phyloP scores from a whole-genome alignment of 495 filamentous ascomycete species.

The Neurospora discreta region DNA sequence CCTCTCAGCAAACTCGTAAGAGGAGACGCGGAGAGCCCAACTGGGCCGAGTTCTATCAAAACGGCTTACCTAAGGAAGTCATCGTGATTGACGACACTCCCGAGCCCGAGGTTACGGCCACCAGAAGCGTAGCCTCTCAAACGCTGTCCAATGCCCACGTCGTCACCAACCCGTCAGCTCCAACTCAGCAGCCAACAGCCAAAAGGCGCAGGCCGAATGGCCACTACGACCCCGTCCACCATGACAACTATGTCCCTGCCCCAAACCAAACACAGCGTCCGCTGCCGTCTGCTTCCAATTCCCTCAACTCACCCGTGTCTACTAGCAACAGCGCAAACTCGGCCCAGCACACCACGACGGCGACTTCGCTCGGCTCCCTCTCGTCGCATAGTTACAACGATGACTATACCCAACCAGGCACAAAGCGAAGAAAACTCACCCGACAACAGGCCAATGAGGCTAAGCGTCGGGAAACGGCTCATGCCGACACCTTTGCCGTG shows the following conservation, averaged over 20 bases:
- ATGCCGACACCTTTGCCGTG: slow-evolving; percentile 58
- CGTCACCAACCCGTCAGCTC: slow-evolving; percentile 8
- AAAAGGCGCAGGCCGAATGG: slow-evolving; percentile 43
- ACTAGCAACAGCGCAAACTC: slow-evolving; percentile 75
- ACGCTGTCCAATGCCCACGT: slow-evolving; percentile 17
- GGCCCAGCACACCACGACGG: slow-evolving; percentile 73
- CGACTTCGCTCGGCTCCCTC: slow-evolving; percentile 72
- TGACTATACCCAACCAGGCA: slow-evolving; percentile 47
- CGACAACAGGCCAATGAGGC: slow-evolving; percentile 72
- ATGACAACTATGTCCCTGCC: slow-evolving; percentile 46
- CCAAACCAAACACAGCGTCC: slow-evolving; percentile 51
- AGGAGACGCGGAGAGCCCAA: slow-evolving; percentile 53
- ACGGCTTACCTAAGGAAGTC: slow-evolving; percentile 84
- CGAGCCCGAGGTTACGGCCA: slow-evolving; percentile 40
- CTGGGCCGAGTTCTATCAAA: slow-evolving; percentile 87
- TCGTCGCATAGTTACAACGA: slow-evolving; percentile 51
- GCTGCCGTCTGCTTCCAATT: slow-evolving; percentile 41
- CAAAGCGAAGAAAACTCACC: slow-evolving; percentile 75
- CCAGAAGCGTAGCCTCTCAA: slow-evolving; percentile 16
- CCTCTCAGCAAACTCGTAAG: slow-evolving; percentile 32
- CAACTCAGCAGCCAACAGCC: slow-evolving; percentile 25
- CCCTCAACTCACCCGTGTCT: slow-evolving; percentile 43
- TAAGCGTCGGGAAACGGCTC: slow-evolving; percentile 56
- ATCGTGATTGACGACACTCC: slow-evolving; percentile 94
- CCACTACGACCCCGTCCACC: slow-evolving; percentile 36